A percentile compares a stretch with the other conserved stretches of the same genome.
These are phyloP conservation scores for Aspergillus sp. DNA, from an alignment of 2,329 filamentous ascomycete genomes.

Conservation along the genomic window DNA sequence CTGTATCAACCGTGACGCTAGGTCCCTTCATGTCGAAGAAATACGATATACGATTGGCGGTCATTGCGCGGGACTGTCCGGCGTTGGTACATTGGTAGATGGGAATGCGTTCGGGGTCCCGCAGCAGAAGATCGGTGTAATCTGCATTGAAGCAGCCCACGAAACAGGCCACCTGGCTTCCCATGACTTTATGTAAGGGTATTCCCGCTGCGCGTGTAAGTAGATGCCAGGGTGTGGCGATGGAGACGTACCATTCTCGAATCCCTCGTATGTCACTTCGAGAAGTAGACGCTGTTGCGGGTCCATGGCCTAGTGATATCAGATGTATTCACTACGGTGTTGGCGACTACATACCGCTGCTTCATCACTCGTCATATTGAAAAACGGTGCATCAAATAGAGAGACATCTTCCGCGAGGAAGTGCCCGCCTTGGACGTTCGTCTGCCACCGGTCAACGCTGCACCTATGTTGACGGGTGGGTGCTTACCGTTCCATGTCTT, in stretches of 20 bases:
- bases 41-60: constrained; percentile 30
- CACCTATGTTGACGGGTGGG: too few species aligned
- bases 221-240: neutral
- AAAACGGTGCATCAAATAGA: constrained; percentile 35
- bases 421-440: constrained; percentile 26
- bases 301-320: constrained; percentile 26
- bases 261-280: constrained; percentile 28
- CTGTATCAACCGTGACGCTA: constrained; percentile 21
- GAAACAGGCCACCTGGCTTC: constrained; percentile 29
- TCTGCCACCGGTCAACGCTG: constrained; percentile 11
- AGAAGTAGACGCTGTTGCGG: constrained; percentile 30
- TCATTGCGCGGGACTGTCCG: constrained; percentile 26
- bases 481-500: constrained; percentile 23
- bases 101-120: constrained; percentile 27
- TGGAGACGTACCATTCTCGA: constrained; percentile 26
- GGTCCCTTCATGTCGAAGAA: constrained; percentile 32
- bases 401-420: constrained; percentile 26
- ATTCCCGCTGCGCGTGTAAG: constrained; percentile 25
- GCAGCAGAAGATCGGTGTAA: constrained; percentile 28
- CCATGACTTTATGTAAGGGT: constrained; percentile 21
- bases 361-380: constrained; percentile 32
- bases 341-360: constrained; percentile 20
- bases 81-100: constrained; percentile 28
- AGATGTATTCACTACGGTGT: too few species aligned
- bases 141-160: constrained; percentile 29